Evolutionary conservation across 176 grass and related monocot genomes (phyloP), one percentile per base, ranked within the genome.

Genomic region (Aegilops speltoides): DNA sequence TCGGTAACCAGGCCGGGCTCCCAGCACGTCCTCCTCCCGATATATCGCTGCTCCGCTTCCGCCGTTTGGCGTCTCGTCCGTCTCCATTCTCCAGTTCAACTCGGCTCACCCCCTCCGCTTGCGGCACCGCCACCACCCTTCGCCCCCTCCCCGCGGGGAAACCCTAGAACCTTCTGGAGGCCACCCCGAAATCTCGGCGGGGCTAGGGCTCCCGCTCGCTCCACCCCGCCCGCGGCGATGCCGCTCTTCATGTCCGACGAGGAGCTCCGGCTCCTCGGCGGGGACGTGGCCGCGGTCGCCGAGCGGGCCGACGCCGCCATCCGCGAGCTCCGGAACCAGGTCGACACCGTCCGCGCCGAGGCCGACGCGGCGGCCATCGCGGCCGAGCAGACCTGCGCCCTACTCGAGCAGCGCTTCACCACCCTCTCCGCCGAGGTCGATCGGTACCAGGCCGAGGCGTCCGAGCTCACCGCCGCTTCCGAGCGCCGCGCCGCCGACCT

Each of bases 221-320:
- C 73, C 73, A 52, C 5, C 45, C 14, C 46, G 17, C 64, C 52
- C 64, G 54, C 87, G 73, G 79, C 37, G 69, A 99, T 99, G 97
- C 92, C 92, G 73, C 91, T 96, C 56, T 99, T 99, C 87, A 91
- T 99, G 22, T 94, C 97, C 15, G 94, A 99, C 32, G 94, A 96
- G 89, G 97, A 99, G 90, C 87, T 99, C 87, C 90, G 85, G 66
- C 88, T 89, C 76, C 84, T 99, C 61, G 89, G 87, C 23, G 86
- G 90, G 37, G 97, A 99, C 87, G 83, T 83, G 72, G 75, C 72
- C 36, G 88, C 92, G 26, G 90, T 99, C n/a, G 92, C 92, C 68
- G 97, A 99, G 82, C 87, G 94, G 72, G 97, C 97, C 3, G 94
- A 96, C 54, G 91, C 88, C 22, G 89, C 65, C 72, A 94, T 99